A percentile compares a stretch with the other conserved stretches of the same genome.
These are phyloP conservation scores for Pouteria glomerata DNA, from an alignment of 148 eudicot species.

Conservation along the genomic window DNA sequence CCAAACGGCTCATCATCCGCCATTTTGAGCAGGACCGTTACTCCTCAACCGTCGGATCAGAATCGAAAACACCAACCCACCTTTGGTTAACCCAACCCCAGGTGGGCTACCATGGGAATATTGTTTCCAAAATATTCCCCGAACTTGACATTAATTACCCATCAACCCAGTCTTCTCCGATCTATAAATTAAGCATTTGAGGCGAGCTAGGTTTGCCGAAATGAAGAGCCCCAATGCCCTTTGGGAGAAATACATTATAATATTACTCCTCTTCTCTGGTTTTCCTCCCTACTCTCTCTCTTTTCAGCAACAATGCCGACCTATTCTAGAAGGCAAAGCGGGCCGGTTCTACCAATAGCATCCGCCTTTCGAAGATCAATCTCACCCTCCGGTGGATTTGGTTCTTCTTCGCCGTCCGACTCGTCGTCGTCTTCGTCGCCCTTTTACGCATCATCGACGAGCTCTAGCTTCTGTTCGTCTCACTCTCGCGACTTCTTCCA, in stretches of 20 bases:
- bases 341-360: slow-evolving; percentile 26
- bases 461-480: slow-evolving; percentile 24
- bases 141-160: slow-evolving; percentile 12
- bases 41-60: slow-evolving; percentile 19
- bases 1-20: slow-evolving; percentile 1
- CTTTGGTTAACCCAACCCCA: slow-evolving; percentile 11
- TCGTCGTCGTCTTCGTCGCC: slow-evolving; percentile 11
- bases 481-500: slow-evolving; percentile 19
- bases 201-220: slow-evolving; percentile 47
- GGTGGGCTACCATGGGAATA: neutral
- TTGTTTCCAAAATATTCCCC: slow-evolving; percentile 1
- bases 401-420: slow-evolving; percentile 7
- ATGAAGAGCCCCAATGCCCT: slow-evolving; percentile 38
- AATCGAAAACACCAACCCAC: slow-evolving; percentile 12
- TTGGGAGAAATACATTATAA: neutral
- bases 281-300: neutral
- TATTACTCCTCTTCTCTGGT: neutral
- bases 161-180: slow-evolving; percentile 7
- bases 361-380: slow-evolving; percentile 26
- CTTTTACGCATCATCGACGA: slow-evolving; percentile 27
- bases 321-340: slow-evolving; percentile 35
- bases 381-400: slow-evolving; percentile 24
- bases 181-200: slow-evolving; percentile 38
- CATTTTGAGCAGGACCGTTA: neutral
- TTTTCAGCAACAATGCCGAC: slow-evolving; percentile 17